Percentiles rank a stretch among this genome's conserved stretches.
phyloP scores from a whole-genome alignment of 495 filamentous ascomycete genomes.

The Tuber brumale region DNA sequence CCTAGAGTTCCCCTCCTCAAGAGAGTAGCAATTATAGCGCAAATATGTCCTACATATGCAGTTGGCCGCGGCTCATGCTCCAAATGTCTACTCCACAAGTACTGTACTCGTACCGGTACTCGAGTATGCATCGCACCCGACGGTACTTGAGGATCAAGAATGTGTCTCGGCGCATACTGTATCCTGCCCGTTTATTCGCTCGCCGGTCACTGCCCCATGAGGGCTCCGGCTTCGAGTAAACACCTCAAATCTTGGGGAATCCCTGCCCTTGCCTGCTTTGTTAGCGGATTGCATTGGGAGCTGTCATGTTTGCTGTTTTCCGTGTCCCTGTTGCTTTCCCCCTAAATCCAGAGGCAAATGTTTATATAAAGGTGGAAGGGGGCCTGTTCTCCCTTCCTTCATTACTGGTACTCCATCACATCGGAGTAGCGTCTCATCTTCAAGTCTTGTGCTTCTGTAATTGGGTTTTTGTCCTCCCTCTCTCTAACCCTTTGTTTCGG shows the following conservation, averaged over 20 bases:
- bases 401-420: neutral
- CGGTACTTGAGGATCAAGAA: too few species aligned
- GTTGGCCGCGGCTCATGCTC: too few species aligned
- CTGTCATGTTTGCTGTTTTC: neutral
- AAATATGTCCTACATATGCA: too few species aligned
- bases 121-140: too few species aligned
- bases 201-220: too few species aligned
- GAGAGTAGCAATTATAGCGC: too few species aligned
- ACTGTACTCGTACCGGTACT: too few species aligned
- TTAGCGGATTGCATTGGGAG: neutral
- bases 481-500: neutral
- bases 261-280: neutral
- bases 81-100: too few species aligned
- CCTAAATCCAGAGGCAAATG: too few species aligned
- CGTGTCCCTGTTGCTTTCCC: neutral
- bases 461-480: neutral
- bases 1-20: too few species aligned
- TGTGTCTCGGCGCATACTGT: too few species aligned
- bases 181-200: too few species aligned
- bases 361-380: neutral
- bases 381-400: neutral
- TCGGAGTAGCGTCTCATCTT: neutral
- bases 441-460: neutral
- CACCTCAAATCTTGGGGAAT: neutral
- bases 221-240: constrained; percentile 11